Evolutionary conservation across 2,329 filamentous ascomycete genomes (phyloP).

Genomic region (Aureobasidium pullulans): DNA sequence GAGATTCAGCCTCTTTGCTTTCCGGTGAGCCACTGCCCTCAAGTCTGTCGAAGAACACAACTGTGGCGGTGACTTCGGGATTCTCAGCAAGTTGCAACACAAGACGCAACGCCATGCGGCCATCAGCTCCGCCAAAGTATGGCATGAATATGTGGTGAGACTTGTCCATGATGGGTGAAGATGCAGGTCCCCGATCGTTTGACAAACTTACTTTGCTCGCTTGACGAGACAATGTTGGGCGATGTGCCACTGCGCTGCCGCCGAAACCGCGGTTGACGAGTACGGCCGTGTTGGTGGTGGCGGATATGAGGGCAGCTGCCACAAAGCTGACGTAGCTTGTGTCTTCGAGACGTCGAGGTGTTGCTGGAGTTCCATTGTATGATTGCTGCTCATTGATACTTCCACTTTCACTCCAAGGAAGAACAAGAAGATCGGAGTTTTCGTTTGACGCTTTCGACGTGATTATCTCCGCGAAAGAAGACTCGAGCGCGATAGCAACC

Average conservation of each 20-base stretch:
- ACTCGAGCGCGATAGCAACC: slow-evolving; percentile 70
- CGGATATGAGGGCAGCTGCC: slow-evolving; percentile 54
- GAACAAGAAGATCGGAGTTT: slow-evolving; percentile 62
- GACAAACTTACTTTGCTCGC: slow-evolving; percentile 53
- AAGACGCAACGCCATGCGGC: slow-evolving; percentile 69
- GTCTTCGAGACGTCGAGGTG: slow-evolving; percentile 47
- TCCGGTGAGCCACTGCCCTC: neutral
- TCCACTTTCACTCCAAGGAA: slow-evolving; percentile 86
- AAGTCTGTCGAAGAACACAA: slow-evolving; percentile 51
- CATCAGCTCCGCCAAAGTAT: slow-evolving; percentile 78
- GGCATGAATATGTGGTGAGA: slow-evolving; percentile 81
- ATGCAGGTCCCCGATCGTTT: slow-evolving; percentile 47
- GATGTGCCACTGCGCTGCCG: slow-evolving; percentile 32
- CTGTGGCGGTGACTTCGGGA: slow-evolving; percentile 67
- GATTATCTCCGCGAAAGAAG: slow-evolving; percentile 72
- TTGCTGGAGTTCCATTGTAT: neutral
- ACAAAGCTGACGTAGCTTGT: slow-evolving; percentile 67
- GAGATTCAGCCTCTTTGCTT: neutral
- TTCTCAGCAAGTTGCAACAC: slow-evolving; percentile 80
- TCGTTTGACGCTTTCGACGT: slow-evolving; percentile 49
- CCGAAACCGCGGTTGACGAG: slow-evolving; percentile 69
- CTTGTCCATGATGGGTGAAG: slow-evolving; percentile 55
- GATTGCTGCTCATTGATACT: slow-evolving; percentile 58
- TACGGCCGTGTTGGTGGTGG: slow-evolving; percentile 63
- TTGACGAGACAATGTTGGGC: slow-evolving; percentile 38